Conservation (phyloP, 805 yeast species). For the Diddensiella santjacobensis region DNA sequence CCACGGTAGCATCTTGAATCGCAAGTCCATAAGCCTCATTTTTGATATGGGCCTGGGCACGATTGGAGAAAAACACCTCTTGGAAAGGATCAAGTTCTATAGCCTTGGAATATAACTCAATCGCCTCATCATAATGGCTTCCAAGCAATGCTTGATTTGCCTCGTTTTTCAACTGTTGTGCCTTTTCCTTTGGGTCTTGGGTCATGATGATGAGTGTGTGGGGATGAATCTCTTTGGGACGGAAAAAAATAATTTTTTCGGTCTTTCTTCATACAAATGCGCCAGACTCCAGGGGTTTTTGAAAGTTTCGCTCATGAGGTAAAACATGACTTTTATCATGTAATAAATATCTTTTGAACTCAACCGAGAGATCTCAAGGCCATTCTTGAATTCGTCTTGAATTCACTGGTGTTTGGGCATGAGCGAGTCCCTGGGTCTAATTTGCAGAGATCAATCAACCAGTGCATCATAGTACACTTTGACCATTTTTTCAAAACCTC, state of each 20-base stretch:
- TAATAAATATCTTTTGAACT: neutral
- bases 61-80: conserved; percentile 72
- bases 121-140: conserved; percentile 59
- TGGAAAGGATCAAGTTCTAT: conserved; percentile 55
- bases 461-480: conserved; percentile 22
- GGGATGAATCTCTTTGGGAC: neutral
- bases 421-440: neutral
- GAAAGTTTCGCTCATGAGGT: too few species aligned
- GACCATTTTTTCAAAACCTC: neutral
- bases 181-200: neutral
- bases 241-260: neutral
- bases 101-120: conserved; percentile 66
- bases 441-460: conserved; percentile 9
- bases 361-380: neutral
- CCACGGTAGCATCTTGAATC: conserved; percentile 67
- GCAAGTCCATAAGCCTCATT: conserved; percentile 85
- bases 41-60: conserved; percentile 87
- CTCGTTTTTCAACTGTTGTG: conserved; percentile 43
- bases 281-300: too few species aligned
- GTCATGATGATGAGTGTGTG: too few species aligned
- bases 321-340: too few species aligned
- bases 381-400: conserved; percentile 13
- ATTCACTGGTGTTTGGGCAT: conserved; percentile 3
- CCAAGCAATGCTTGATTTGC: conserved; percentile 67
- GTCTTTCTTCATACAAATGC: too few species aligned